These are phyloP conservation scores for Lathyrus sativus DNA, from an alignment of 306 rosid genomes.

Conservation along the genomic window DNA sequence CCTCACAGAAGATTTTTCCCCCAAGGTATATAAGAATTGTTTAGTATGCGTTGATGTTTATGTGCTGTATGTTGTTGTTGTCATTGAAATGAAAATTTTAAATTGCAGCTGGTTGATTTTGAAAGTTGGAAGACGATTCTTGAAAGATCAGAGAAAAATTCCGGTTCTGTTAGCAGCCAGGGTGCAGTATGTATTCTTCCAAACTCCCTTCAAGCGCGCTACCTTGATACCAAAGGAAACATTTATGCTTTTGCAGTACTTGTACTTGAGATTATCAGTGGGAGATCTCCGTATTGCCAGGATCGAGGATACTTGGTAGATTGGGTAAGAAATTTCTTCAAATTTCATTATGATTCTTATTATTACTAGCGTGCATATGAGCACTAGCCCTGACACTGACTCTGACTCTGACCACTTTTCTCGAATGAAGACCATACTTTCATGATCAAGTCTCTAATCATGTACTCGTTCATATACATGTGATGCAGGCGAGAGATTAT, in stretches of 20 bases:
- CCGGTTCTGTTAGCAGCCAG: constrained; percentile 68
- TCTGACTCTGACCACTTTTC: too few relatives aligned
- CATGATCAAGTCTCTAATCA: constrained; percentile 9
- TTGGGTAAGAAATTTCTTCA: constrained; percentile 66
- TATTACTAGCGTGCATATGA: background rate
- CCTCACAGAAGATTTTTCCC: constrained; percentile 94
- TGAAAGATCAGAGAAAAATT: constrained; percentile 75
- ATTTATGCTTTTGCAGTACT: constrained; percentile 79
- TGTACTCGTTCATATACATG: background rate
- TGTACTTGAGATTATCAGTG: constrained; percentile 83
- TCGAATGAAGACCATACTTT: too few relatives aligned
- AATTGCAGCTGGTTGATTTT: constrained; percentile 85
- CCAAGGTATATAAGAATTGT: constrained; percentile 60
- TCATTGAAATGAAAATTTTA: constrained; percentile 23
- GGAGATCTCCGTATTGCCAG: constrained; percentile 85
- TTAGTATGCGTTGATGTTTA: background rate
- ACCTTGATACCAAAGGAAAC: constrained; percentile 79
- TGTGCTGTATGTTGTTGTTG: constrained; percentile 15
- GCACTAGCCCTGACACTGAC: background rate
- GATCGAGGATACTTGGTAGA: constrained; percentile 83
- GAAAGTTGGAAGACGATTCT: constrained; percentile 96
- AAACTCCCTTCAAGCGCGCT: constrained; percentile 76
- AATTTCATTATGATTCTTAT: background rate
- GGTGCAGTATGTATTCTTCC: constrained; percentile 71
- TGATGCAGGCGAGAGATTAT: constrained; percentile 81